Evolutionary conservation across 768 basidiomycete genomes (phyloP), one percentile per base, ranked within the genome.

Genomic region (Fibroporia radiculosa): DNA sequence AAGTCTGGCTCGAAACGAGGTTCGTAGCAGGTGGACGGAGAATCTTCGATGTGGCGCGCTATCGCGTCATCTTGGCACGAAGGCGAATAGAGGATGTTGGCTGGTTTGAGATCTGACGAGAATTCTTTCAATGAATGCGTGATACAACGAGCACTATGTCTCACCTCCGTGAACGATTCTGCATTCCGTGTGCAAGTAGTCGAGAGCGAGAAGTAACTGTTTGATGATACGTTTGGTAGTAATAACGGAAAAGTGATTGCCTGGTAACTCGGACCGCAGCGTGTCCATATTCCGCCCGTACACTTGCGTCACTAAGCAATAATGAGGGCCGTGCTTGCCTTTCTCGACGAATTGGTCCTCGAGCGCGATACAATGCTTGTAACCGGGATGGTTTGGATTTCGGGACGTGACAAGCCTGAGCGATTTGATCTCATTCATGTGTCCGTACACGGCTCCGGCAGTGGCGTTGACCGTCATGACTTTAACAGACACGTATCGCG

Each of bases 131-230:
- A 22, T 4, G 4, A n/a, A 8, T 22, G 6, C 6, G 37, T 22
- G n/a, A 39, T 19, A 18, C 16, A 6, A 22, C n/a, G 3, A 35
- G 26, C 6, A 11, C 14, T 19, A 12, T 18, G 18, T 23, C 16
- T 23, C 33, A 58, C 61, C 57, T 20, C 44, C 50, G 48, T 62
- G 56, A 33, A 58, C 43, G 18, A 55, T 28, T 1, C 46, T 36
- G 27, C 54, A 58, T 24, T 55, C 41, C n/a, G 45, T 41, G 44
- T 64, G 62, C 34, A 62, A 53, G 44, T 59, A 64, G 35, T 58
- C 53, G 6, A 60, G 48, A 6, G 60, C 58, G 16, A 61, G 54
- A 25, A 64, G 51, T 6, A 49, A 25, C 42, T 64, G 63, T 34
- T 56, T 60, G 25, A 56, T 47, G 24, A 64, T 52, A 24, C 44